Conservation (phyloP, 768 basidiomycete genomes). For the Rubroboletus satanas region DNA sequence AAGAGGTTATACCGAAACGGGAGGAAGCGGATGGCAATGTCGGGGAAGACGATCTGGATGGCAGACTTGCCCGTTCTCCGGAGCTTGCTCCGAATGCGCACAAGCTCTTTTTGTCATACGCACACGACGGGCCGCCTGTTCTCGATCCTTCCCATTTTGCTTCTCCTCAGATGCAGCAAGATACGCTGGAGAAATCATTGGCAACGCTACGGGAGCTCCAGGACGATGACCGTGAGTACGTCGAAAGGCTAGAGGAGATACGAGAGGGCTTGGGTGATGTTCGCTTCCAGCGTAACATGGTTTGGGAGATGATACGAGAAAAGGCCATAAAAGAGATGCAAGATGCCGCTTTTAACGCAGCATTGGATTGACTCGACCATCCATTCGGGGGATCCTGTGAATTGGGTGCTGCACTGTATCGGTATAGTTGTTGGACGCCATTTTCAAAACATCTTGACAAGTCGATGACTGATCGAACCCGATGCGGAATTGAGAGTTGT, state of each 20-base stretch:
- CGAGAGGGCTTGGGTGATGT: conserved; percentile 76
- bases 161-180: conserved; percentile 62
- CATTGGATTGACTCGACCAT: conserved; percentile 22
- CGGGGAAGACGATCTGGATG: conserved; percentile 36
- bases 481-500: background rate
- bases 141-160: conserved; percentile 63
- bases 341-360: conserved; percentile 48
- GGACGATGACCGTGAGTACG: conserved; percentile 84
- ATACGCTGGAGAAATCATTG: conserved; percentile 70
- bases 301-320: conserved; percentile 77
- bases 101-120: conserved; percentile 61
- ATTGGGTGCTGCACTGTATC: conserved; percentile 2
- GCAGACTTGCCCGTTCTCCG: conserved; percentile 55
- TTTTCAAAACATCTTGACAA: background rate
- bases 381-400: background rate
- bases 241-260: conserved; percentile 80
- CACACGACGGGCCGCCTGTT: conserved; percentile 43
- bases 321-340: conserved; percentile 72
- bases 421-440: background rate
- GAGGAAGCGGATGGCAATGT: conserved; percentile 62
- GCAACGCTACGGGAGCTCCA: conserved; percentile 73
- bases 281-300: conserved; percentile 60
- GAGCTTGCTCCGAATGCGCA: conserved; percentile 63
- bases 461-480: background rate
- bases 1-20: conserved; percentile 59